Evolutionary conservation across 345 rosid species (phyloP).

Genomic region (Hypericum perforatum): DNA sequence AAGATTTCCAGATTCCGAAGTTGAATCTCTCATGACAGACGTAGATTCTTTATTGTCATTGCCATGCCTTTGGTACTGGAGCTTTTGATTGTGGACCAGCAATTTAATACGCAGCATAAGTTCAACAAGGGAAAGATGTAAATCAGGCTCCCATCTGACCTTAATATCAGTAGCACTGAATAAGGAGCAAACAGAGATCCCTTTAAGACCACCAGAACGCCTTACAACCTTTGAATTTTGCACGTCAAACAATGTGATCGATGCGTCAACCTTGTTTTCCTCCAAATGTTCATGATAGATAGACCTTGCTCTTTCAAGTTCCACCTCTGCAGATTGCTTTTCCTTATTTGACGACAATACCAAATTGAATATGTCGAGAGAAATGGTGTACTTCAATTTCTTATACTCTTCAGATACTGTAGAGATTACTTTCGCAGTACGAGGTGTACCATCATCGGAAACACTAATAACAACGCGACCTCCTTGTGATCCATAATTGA

Average conservation of each 20-base stretch:
- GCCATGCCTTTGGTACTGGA: slow-evolving; percentile 27
- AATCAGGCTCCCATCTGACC: slow-evolving; percentile 89
- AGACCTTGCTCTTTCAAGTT: slow-evolving; percentile 82
- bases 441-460: slow-evolving; percentile 71
- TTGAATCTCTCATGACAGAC: slow-evolving; percentile 26
- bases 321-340: slow-evolving; percentile 73
- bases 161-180: slow-evolving; percentile 87
- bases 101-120: slow-evolving; percentile 54
- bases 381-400: slow-evolving; percentile 57
- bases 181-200: slow-evolving; percentile 76
- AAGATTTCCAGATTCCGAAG: slow-evolving; percentile 30
- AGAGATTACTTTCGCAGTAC: slow-evolving; percentile 57
- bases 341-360: slow-evolving; percentile 72
- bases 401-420: slow-evolving; percentile 39
- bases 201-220: slow-evolving; percentile 84
- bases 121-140: slow-evolving; percentile 71
- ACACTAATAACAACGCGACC: slow-evolving; percentile 56
- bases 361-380: slow-evolving; percentile 71
- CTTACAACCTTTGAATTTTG: slow-evolving; percentile 83
- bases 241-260: slow-evolving; percentile 60
- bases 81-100: slow-evolving; percentile 48
- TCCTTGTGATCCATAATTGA: slow-evolving; percentile 98
- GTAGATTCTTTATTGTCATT: slow-evolving; percentile 27
- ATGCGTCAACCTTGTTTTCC: slow-evolving; percentile 44
- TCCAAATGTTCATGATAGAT: slow-evolving; percentile 63